Percentiles rank a stretch among this genome's conserved stretches.
Conservation (phyloP, 768 basidiomycete species). For the Arthromyces matolae region DNA sequence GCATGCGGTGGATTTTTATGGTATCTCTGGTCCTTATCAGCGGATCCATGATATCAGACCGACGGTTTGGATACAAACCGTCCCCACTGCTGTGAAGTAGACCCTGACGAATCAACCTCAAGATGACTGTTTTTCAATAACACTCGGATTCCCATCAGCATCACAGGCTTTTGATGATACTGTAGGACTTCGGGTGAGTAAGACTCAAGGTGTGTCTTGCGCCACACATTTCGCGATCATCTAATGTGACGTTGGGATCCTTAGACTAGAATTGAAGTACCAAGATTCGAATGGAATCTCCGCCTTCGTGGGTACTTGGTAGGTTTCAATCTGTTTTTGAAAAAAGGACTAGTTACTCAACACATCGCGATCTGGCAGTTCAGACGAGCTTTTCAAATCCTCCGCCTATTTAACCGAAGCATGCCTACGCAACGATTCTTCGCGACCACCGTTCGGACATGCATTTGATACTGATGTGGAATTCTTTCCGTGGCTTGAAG, state of each 20-base stretch:
- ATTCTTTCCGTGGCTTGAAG: constrained; percentile 77
- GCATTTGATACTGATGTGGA: constrained; percentile 53
- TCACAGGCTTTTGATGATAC: no score
- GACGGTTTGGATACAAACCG: no score
- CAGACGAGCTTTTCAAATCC: constrained; percentile 76
- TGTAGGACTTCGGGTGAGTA: constrained; percentile 3
- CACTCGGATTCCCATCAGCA: no score
- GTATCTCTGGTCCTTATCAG: no score
- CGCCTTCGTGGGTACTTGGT: constrained; percentile 71
- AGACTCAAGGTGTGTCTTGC: constrained; percentile 32
- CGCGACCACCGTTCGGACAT: constrained; percentile 65
- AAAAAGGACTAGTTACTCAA: not conserved
- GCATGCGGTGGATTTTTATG: no score
- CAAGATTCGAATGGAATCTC: constrained; percentile 60
- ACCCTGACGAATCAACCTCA: no score
- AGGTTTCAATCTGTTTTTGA: constrained; percentile 17
- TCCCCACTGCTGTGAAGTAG: no score
- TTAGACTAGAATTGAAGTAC: constrained; percentile 63
- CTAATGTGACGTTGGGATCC: not conserved
- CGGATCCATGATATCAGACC: no score
- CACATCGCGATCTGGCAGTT: constrained; percentile 38
- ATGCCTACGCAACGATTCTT: constrained; percentile 45
- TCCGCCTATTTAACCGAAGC: constrained; percentile 74
- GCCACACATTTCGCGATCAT: not conserved
- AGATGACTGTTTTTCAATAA: no score